Conservation (phyloP, 2,329 filamentous ascomycete species). For the Aspergillus ochraceus region DNA sequence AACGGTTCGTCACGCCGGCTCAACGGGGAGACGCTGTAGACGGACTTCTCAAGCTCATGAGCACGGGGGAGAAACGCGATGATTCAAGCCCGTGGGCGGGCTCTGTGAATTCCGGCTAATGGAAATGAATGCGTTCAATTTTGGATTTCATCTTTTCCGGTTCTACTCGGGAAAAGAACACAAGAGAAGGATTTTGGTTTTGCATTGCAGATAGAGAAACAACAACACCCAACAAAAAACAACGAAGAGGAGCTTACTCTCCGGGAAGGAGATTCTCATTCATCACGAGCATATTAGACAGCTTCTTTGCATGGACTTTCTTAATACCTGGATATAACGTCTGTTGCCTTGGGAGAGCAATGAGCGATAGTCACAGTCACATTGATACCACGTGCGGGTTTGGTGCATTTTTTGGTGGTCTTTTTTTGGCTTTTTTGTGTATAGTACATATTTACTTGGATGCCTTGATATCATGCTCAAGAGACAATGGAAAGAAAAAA, state of each 20-base stretch:
- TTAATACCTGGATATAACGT: background rate
- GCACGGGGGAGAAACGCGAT: slow-evolving; percentile 30
- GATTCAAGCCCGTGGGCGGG: slow-evolving; percentile 24
- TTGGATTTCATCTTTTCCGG: background rate
- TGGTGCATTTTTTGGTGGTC: background rate
- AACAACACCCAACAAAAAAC: background rate
- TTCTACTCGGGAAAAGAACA: background rate
- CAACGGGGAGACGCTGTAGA: slow-evolving; percentile 41
- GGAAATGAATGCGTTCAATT: background rate
- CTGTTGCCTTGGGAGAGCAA: background rate
- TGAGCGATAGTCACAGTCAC: background rate
- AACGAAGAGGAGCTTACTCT: background rate
- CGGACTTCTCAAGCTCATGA: slow-evolving; percentile 42
- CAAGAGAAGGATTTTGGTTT: background rate
- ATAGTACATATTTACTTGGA: background rate
- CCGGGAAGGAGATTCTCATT: background rate
- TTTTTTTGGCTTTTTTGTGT: background rate
- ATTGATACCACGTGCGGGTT: background rate
- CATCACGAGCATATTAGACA: background rate
- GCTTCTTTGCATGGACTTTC: background rate
- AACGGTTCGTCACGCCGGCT: slow-evolving; percentile 22
- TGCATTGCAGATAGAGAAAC: background rate
- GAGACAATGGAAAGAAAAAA: background rate
- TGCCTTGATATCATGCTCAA: background rate
- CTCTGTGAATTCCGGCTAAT: slow-evolving; percentile 8